Conservation (phyloP, 176 grass and related monocot species). For the Aegilops speltoides region DNA sequence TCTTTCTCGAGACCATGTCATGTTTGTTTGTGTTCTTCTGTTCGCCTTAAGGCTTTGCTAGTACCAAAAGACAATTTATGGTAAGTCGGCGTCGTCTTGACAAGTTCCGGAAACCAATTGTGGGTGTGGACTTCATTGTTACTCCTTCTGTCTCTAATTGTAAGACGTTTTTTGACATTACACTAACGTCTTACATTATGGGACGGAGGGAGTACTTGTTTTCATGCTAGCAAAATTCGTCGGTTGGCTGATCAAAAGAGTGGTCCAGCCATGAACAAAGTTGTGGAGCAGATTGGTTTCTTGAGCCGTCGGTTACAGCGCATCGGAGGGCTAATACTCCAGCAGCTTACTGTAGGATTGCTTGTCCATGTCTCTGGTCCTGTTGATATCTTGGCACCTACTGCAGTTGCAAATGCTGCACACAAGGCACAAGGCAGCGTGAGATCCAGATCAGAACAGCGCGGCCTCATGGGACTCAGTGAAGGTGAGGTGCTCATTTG, state of each 20-base stretch:
- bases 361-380: conserved; percentile 42
- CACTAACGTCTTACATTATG: no score
- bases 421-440: conserved; percentile 36
- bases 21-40: no score
- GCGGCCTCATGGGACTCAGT: conserved; percentile 41
- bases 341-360: conserved; percentile 42
- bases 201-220: not conserved
- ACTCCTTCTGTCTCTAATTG: no score
- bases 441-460: conserved; percentile 53
- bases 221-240: conserved; percentile 29
- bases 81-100: not conserved
- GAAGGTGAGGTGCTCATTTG: conserved; percentile 9
- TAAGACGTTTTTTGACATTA: no score
- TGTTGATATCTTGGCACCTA: conserved; percentile 65
- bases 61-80: not conserved
- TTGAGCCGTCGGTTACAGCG: conserved; percentile 52
- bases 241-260: conserved; percentile 43
- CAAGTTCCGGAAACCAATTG: conserved; percentile 29
- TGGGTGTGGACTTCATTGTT: conserved; percentile 34
- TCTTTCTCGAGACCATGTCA: no score
- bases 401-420: conserved; percentile 56
- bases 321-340: not conserved
- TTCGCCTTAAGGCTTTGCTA: no score
- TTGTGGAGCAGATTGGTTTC: conserved; percentile 66
- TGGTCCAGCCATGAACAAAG: conserved; percentile 44